Base-by-base conservation (phyloP, 108 stramenopile species). In the Fragilariopsis cylindrus region DNA sequence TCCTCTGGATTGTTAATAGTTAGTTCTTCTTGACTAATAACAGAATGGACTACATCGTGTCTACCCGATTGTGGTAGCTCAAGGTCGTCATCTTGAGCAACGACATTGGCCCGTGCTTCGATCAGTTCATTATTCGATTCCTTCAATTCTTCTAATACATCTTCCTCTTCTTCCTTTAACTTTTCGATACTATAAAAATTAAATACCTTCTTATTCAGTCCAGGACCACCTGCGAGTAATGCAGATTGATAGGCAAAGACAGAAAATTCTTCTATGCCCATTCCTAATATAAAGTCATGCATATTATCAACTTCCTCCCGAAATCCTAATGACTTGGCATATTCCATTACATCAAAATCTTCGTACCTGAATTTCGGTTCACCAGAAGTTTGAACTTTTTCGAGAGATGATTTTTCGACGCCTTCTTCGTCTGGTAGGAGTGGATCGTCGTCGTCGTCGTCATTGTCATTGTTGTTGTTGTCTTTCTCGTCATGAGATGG, bases 251-350 rank as follows among this genome's bases (percentile, higher is more conserved):
- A 48, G 40, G 82, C 80, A 74, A 91, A 95, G 42, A 93, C 84
- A 57, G 86, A 85, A 30, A 85, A 77, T 72, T 93, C 89, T 71
- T 90, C 92, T 5, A 90, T 89, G 4, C 90, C 92, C 78, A 88
- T 84, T 39, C 60, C 62, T 7, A 48, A 40, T 9, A 78, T 54
- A 55, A 65, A 40, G 8, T 57, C 46, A 5, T 48, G 18, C 21
- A 78, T 18, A 12, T 40, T 21, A 11, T 65, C 64, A 3, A 63
- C 64, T 18, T 78, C 77, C 15, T 71, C 77, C 7, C 11, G 43
- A 46, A 78, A 72, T 50, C 77, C 77, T 44, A 78, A 12, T 9
- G 44, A 21, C 58, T 40, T 65, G 2, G 77, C 77, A 46, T 60
- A 71, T 7, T 56, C 52, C 7, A 30, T 21, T 21, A 54, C 48